These are phyloP conservation scores for Hypsizygus marmoreus DNA, from an alignment of 768 basidiomycete species.

Conservation along the genomic window DNA sequence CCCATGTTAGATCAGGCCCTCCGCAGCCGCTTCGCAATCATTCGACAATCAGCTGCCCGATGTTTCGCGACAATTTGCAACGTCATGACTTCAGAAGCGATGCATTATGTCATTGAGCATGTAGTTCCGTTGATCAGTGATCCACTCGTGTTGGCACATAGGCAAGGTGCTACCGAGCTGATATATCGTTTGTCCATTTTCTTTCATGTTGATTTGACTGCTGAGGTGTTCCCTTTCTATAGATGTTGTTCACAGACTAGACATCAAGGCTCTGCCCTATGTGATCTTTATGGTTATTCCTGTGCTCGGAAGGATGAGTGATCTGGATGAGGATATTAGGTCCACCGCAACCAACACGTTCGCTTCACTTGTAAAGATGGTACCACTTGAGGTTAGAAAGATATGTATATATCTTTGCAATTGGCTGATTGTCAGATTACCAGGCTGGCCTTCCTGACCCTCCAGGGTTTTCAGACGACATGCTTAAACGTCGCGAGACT, in stretches of 20 bases:
- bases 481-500: slow-evolving; percentile 80
- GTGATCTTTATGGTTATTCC: slow-evolving; percentile 97
- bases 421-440: neutral
- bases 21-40: slow-evolving; percentile 86
- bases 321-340: slow-evolving; percentile 87
- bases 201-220: neutral
- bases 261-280: slow-evolving; percentile 94
- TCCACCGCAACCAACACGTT: slow-evolving; percentile 97
- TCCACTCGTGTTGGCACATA: slow-evolving; percentile 65
- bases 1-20: slow-evolving; percentile 76
- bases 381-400: slow-evolving; percentile 83
- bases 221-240: slow-evolving; percentile 17
- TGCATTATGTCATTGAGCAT: slow-evolving; percentile 87
- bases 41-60: slow-evolving; percentile 84
- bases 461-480: slow-evolving; percentile 84
- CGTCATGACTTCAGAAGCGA: slow-evolving; percentile 81
- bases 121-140: slow-evolving; percentile 85
- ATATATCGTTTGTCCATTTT: slow-evolving; percentile 76
- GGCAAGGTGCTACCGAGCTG: slow-evolving; percentile 89
- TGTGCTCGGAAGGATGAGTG: slow-evolving; percentile 96
- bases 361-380: slow-evolving; percentile 96
- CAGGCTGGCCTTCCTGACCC: slow-evolving; percentile 98
- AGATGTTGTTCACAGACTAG: slow-evolving; percentile 92
- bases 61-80: slow-evolving; percentile 89
- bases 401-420: neutral